Evolutionary conservation across 805 yeast species (phyloP), one percentile per base, ranked within the genome.

Genomic region (Kockiozyma suomiensis): DNA sequence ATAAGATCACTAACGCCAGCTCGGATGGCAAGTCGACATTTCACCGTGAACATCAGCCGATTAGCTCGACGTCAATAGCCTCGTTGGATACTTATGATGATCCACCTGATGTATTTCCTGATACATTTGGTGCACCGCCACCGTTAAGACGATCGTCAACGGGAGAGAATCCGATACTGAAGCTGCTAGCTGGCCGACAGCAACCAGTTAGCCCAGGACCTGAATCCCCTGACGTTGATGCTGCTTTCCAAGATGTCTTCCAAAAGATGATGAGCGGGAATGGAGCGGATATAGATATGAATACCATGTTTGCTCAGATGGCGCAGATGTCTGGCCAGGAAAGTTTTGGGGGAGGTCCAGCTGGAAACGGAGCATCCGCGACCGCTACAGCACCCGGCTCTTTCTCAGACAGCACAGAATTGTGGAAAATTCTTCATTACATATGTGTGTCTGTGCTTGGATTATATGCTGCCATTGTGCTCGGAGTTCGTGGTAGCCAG

Each of bases 1-100:
- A 65, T 30, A 53, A 62, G 49, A 67, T 67, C 37, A 47, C 70
- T 17, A 43, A 45, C 37, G 25, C 45, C 1, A 54, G 54, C 12
- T 32, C 51, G 15, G 53, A 50, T n/a, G 53, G 42, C 28, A 37
- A 46, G 26, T 15, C 54, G 13, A 19, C 56, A 0, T 47, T 42
- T 19, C 23, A 25, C 6, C 54, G 53, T 21, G 45, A 56, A 37
- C 59, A 56, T 19, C 54, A 35, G 45, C 52, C 61, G 7, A 26
- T 47, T 13, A 19, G 55, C 26, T 49, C 54, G 19, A 46, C 37
- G 47, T 35, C 30, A 40, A 41, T 13, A 35, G 21, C 28, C 23
- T 33, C 26, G 25, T n/a, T 35, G 15, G n/a, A 28, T 8, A 35
- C 40, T 13, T 42, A 50, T 35, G 61, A 57, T 23, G 61, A 57